Conservation (phyloP, 2,329 filamentous ascomycete genomes). For the Phyllosticta citribraziliensis region DNA sequence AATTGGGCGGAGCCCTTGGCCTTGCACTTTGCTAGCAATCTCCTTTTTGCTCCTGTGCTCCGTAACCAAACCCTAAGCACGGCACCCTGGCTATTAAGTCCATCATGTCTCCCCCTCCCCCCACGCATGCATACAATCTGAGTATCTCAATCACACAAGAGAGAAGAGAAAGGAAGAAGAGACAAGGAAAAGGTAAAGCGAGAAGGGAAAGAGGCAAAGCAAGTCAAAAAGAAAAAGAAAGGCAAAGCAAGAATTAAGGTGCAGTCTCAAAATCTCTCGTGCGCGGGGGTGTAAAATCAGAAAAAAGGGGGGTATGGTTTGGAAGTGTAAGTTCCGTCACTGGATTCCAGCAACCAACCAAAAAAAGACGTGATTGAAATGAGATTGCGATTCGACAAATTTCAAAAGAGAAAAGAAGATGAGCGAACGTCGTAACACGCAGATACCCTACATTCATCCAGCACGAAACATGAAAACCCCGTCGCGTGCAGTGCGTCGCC, state of each 20-base stretch:
- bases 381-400: background rate
- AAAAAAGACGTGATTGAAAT: background rate
- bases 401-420: background rate
- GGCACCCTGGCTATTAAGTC: background rate
- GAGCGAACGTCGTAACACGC: slow-evolving; percentile 10
- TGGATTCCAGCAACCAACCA: background rate
- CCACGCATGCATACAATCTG: background rate
- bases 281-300: background rate
- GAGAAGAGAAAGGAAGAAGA: background rate
- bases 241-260: background rate
- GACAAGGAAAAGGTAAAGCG: background rate
- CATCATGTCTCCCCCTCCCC: background rate
- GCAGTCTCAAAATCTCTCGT: background rate
- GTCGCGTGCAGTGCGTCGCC: background rate
- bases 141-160: background rate
- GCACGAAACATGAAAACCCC: slow-evolving; percentile 2
- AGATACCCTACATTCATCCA: slow-evolving; percentile 9
- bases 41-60: background rate
- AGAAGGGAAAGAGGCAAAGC: background rate
- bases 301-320: background rate
- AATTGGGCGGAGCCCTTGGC: background rate
- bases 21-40: background rate
- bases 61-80: background rate
- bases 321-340: background rate
- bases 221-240: background rate